Evolutionary conservation across 2,329 filamentous ascomycete species (phyloP).

Genomic region (Apiospora marii): DNA sequence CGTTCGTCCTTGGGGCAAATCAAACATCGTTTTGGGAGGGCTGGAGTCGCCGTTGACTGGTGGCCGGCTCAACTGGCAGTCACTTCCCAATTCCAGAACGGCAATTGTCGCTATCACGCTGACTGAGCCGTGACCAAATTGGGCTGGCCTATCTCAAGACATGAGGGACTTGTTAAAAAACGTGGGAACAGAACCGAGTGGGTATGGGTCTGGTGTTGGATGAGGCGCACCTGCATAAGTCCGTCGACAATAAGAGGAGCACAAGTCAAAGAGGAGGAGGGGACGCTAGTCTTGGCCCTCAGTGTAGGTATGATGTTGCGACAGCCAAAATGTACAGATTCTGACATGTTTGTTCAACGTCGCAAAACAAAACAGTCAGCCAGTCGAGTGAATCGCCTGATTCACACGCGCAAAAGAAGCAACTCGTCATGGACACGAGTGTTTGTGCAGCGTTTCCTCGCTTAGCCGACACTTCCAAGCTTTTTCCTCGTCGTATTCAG

Average conservation of each 20-base stretch:
- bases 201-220: neutral
- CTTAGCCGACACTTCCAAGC: slow-evolving; percentile 13
- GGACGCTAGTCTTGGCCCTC: slow-evolving; percentile 6
- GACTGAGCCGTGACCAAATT: slow-evolving; percentile 4
- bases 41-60: neutral
- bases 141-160: neutral
- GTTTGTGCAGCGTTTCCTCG: slow-evolving; percentile 10
- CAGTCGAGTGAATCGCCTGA: neutral
- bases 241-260: slow-evolving; percentile 2
- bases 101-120: slow-evolving; percentile 1
- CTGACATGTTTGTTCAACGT: slow-evolving; percentile 4
- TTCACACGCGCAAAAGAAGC: neutral
- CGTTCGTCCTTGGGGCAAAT: neutral
- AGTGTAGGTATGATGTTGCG: slow-evolving; percentile 8
- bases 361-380: slow-evolving; percentile 6
- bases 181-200: neutral
- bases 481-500: slow-evolving; percentile 11
- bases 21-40: slow-evolving; percentile 9
- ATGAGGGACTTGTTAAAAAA: neutral
- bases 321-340: neutral
- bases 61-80: slow-evolving; percentile 10
- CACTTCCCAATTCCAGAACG: neutral
- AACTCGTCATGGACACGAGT: slow-evolving; percentile 11
- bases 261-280: neutral
- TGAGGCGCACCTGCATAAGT: slow-evolving; percentile 14